Evolutionary conservation across 2,329 filamentous ascomycete species (phyloP).

Genomic region (Tolypocladium paradoxum): DNA sequence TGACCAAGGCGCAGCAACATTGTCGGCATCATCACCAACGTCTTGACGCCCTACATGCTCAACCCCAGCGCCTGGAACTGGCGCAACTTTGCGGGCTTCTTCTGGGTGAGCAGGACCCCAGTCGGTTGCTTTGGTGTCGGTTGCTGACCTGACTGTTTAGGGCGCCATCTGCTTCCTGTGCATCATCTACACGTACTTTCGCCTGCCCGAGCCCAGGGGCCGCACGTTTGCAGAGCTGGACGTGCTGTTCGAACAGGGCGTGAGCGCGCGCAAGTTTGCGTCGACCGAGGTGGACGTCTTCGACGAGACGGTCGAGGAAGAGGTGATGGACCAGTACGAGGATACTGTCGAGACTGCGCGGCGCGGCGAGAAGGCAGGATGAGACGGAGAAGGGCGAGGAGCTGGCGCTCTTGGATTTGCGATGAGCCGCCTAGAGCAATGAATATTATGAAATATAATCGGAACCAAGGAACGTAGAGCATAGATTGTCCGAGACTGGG

Average conservation of each 20-base stretch:
- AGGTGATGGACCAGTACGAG: slow-evolving; percentile 38
- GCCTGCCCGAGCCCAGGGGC: slow-evolving; percentile 61
- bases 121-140: not conserved
- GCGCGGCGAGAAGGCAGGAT: slow-evolving; percentile 1
- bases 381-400: slow-evolving; percentile 4
- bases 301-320: slow-evolving; percentile 35
- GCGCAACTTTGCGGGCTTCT: slow-evolving; percentile 80
- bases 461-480: too few species aligned
- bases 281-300: slow-evolving; percentile 46
- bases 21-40: slow-evolving; percentile 68
- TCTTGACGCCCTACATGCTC: slow-evolving; percentile 86
- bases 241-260: slow-evolving; percentile 64
- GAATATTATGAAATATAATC: not conserved
- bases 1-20: slow-evolving; percentile 46
- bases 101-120: slow-evolving; percentile 46
- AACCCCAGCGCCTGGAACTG: slow-evolving; percentile 82
- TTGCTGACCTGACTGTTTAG: slow-evolving; percentile 16
- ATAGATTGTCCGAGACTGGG: too few species aligned
- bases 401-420: not conserved
- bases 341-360: slow-evolving; percentile 14
- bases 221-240: slow-evolving; percentile 82
- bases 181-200: slow-evolving; percentile 57
- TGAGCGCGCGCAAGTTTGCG: slow-evolving; percentile 65
- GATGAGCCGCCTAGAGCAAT: not conserved
- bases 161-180: slow-evolving; percentile 70